Percentiles rank a stretch among this genome's conserved stretches.
phyloP scores from a whole-genome alignment of 106 monocot genomes.

The Platanthera zijinensis region DNA sequence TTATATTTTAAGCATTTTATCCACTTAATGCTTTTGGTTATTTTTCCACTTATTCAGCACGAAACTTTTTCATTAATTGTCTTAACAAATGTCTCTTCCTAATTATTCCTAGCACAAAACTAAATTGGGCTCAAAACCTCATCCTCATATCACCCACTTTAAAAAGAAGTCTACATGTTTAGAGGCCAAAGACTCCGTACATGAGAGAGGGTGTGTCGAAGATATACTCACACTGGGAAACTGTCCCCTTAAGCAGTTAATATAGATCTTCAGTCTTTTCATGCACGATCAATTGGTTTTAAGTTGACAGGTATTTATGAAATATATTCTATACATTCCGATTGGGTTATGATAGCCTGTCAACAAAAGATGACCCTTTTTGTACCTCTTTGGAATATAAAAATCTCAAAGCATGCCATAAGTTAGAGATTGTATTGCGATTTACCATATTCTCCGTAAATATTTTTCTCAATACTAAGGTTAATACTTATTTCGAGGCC shows the following conservation, averaged over 20 bases:
- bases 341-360: not conserved
- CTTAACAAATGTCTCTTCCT: no score
- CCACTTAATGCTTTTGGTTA: not conserved
- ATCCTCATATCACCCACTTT: no score
- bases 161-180: no score
- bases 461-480: not conserved
- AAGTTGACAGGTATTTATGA: not conserved
- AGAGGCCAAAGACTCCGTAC: no score
- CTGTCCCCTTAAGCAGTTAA: no score
- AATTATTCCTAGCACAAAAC: no score
- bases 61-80: no score
- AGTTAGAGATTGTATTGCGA: not conserved
- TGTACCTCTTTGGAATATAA: not conserved
- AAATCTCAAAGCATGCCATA: not conserved
- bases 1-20: not conserved
- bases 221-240: no score
- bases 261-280: no score
- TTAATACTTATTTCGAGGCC: slow-evolving; percentile 9
- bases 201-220: no score
- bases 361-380: not conserved
- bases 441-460: not conserved
- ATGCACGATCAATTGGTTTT: not conserved
- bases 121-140: no score
- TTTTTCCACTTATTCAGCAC: not conserved
- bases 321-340: not conserved